phyloP scores from a whole-genome alignment of 164 flowering plant genomes.

The Tinospora cordifolia region DNA sequence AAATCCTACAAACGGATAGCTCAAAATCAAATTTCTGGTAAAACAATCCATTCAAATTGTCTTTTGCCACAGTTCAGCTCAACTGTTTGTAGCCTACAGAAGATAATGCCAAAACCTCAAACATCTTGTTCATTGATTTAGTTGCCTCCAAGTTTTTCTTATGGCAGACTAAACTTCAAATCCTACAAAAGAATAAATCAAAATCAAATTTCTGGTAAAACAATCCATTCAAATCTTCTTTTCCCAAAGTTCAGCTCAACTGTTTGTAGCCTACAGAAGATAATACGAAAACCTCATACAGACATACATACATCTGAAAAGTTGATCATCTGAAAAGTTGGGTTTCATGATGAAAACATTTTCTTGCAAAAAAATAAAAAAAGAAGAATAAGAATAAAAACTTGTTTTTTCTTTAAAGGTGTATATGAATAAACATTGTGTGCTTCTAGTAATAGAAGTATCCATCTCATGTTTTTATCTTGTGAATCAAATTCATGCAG shows the following conservation, averaged over 20 bases:
- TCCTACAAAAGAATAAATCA: not conserved
- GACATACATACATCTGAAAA: too few relatives aligned
- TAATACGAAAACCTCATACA: not conserved
- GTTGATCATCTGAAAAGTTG: too few relatives aligned
- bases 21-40: too few relatives aligned
- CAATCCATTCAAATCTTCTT: not conserved
- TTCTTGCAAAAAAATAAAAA: too few relatives aligned
- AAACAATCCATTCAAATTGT: not conserved
- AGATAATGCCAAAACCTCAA: too few relatives aligned
- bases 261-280: too few relatives aligned
- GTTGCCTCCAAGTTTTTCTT: not conserved
- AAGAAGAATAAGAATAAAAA: too few relatives aligned
- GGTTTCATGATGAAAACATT: too few relatives aligned
- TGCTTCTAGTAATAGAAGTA: not conserved
- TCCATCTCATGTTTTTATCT: not conserved
- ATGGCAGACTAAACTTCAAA: not conserved
- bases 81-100: too few relatives aligned
- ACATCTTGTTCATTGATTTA: not conserved
- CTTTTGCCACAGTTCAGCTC: too few relatives aligned
- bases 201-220: too few relatives aligned
- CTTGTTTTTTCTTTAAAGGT: not conserved
- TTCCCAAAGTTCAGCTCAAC: too few relatives aligned
- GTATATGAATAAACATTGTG: not conserved
- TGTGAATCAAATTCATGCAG: constrained; percentile 9
- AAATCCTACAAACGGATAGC: not conserved